These are phyloP conservation scores for Alternaria arbusti DNA, from an alignment of 2,329 filamentous ascomycete genomes.

Conservation along the genomic window DNA sequence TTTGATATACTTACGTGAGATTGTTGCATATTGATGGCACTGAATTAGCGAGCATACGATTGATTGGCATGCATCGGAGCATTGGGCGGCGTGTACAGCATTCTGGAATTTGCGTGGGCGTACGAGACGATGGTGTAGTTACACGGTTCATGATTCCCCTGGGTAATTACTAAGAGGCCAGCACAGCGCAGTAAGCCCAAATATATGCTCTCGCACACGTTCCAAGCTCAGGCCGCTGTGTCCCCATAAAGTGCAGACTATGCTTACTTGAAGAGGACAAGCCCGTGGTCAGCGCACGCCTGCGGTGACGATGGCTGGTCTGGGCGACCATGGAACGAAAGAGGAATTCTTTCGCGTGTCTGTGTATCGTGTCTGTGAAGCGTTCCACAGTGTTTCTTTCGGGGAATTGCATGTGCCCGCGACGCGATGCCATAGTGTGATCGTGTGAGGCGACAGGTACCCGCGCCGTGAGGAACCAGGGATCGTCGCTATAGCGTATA, in stretches of 20 bases:
- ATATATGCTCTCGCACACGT: neutral
- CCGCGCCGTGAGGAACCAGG: slow-evolving; percentile 8
- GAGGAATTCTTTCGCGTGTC: neutral
- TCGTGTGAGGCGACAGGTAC: slow-evolving; percentile 7
- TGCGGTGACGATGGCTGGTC: neutral
- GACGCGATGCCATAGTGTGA: neutral
- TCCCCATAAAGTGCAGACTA: neutral
- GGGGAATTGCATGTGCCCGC: neutral
- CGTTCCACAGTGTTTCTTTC: neutral
- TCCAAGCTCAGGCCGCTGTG: neutral
- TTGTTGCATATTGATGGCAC: slow-evolving; percentile 10
- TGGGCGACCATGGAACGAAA: neutral
- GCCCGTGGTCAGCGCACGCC: neutral
- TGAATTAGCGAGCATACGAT: slow-evolving; percentile 44
- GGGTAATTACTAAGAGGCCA: neutral
- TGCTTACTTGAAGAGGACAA: neutral
- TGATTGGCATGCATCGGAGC: slow-evolving; percentile 23
- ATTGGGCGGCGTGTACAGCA: slow-evolving; percentile 21
- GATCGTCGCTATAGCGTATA: slow-evolving; percentile 9
- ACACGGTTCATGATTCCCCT: slow-evolving; percentile 1
- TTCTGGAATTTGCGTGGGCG: slow-evolving; percentile 3
- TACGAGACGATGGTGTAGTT: neutral
- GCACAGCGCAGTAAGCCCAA: neutral
- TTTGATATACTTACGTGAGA: slow-evolving; percentile 17
- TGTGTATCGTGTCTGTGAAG: neutral